These are phyloP conservation scores for Agroathelia rolfsii DNA, from an alignment of 1,284 basidiomycete genomes.

Conservation along the genomic window DNA sequence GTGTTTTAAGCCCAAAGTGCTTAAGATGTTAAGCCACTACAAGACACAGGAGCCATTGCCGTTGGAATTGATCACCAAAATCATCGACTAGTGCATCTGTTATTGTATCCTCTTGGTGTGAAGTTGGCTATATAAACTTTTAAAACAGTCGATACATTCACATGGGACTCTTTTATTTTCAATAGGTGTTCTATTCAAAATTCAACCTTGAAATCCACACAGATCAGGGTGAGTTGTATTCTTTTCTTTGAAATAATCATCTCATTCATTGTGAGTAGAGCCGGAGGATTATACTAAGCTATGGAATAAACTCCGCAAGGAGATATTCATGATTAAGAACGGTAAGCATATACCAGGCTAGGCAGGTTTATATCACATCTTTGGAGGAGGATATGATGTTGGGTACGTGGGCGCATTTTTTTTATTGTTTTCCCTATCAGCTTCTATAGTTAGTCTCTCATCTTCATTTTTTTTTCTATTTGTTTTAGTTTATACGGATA, in stretches of 20 bases:
- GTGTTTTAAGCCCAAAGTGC: conserved; percentile 75
- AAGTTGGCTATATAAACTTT: background rate
- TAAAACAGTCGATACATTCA: conserved; percentile 76
- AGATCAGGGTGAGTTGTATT: conserved; percentile 41
- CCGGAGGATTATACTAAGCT: conserved; percentile 58
- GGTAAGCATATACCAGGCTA: conserved; percentile 40
- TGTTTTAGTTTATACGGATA: conserved; percentile 30
- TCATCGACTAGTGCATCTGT: conserved; percentile 56
- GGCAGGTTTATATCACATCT: conserved; percentile 62
- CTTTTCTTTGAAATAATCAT: conserved; percentile 1
- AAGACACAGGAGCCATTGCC: conserved; percentile 65
- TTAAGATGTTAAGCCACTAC: conserved; percentile 73
- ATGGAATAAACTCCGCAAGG: conserved; percentile 63
- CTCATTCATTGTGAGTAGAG: conserved; percentile 30
- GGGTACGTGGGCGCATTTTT: conserved; percentile 58
- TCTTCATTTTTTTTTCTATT: background rate
- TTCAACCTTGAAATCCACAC: conserved; percentile 73
- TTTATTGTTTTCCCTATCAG: too few species aligned
- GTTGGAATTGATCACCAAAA: conserved; percentile 63
- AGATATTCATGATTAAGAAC: conserved; percentile 58
- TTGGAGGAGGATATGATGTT: conserved; percentile 68
- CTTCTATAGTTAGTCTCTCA: conserved; percentile 9
- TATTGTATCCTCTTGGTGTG: background rate
- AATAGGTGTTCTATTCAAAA: conserved; percentile 75
- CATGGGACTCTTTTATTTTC: conserved; percentile 69